Conservation (phyloP, 73 alveolate genomes). For the Tetrahymena elliotti region DNA sequence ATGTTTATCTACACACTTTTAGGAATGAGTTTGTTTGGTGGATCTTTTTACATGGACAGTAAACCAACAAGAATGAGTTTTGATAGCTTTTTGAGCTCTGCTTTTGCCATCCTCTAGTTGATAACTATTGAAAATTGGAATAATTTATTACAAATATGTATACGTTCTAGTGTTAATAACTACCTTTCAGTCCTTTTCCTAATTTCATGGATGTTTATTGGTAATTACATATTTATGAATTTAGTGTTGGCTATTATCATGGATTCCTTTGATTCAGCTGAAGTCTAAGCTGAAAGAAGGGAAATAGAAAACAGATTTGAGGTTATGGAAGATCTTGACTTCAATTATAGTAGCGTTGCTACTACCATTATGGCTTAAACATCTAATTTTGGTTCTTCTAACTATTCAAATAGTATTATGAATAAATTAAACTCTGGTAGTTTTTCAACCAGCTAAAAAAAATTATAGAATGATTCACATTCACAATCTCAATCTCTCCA, state of each 20-base stretch:
- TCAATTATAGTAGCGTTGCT: slow-evolving; percentile 18
- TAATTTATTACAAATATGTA: slow-evolving; percentile 39
- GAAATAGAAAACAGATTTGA: not conserved
- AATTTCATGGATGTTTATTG: slow-evolving; percentile 87
- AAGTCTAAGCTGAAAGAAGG: slow-evolving; percentile 6
- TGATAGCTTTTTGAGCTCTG: slow-evolving; percentile 64
- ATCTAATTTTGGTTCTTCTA: slow-evolving; percentile 30
- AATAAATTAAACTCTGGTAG: not conserved
- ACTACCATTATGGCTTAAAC: slow-evolving; percentile 7
- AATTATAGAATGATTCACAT: not conserved
- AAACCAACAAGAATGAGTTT: slow-evolving; percentile 36
- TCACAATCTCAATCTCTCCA: not conserved
- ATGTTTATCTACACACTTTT: slow-evolving; percentile 64
- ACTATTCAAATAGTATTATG: not conserved
- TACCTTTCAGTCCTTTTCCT: slow-evolving; percentile 60
- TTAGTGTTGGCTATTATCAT: slow-evolving; percentile 85
- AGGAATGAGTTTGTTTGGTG: slow-evolving; percentile 82
- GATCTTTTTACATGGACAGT: slow-evolving; percentile 15
- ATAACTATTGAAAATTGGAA: slow-evolving; percentile 80
- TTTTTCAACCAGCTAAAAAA: not conserved
- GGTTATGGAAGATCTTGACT: slow-evolving; percentile 5
- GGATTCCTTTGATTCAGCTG: slow-evolving; percentile 75
- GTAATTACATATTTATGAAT: slow-evolving; percentile 89
- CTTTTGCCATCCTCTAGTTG: slow-evolving; percentile 58
- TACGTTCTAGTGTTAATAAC: slow-evolving; percentile 15